Conservation (phyloP, 495 filamentous ascomycete genomes). For the Penicillium arizonense region DNA sequence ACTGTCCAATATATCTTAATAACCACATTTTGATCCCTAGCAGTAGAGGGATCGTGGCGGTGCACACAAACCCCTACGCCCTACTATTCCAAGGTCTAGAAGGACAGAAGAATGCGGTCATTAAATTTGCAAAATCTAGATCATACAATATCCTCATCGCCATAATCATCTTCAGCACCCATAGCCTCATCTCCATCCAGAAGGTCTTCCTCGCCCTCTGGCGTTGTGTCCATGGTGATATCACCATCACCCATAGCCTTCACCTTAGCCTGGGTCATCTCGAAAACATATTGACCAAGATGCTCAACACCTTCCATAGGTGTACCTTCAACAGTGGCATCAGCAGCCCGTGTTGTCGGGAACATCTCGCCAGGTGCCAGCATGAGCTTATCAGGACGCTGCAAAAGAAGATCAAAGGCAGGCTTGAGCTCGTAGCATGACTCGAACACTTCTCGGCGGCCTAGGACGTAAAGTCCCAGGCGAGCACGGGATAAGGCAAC, state of each 20-base stretch:
- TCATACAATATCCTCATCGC: slow-evolving; percentile 40
- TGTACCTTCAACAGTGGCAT: slow-evolving; percentile 55
- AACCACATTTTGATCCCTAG: no score
- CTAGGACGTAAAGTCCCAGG: slow-evolving; percentile 89
- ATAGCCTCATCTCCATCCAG: slow-evolving; percentile 46
- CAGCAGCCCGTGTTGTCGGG: slow-evolving; percentile 61
- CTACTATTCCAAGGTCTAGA: neutral
- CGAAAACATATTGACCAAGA: slow-evolving; percentile 93
- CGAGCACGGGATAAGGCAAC: slow-evolving; percentile 95
- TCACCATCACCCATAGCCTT: slow-evolving; percentile 53
- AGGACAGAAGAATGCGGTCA: neutral
- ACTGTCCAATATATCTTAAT: no score
- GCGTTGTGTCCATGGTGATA: slow-evolving; percentile 29
- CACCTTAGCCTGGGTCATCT: slow-evolving; percentile 89
- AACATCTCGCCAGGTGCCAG: slow-evolving; percentile 85
- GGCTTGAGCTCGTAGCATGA: slow-evolving; percentile 82
- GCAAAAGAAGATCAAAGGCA: slow-evolving; percentile 73
- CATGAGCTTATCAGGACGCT: slow-evolving; percentile 72
- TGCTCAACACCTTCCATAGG: slow-evolving; percentile 92
- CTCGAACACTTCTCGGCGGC: slow-evolving; percentile 86
- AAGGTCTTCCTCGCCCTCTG: slow-evolving; percentile 42
- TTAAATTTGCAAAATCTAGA: neutral
- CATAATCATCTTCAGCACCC: slow-evolving; percentile 31
- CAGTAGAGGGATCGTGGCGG: no score
- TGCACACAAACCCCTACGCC: no score